phyloP scores from a whole-genome alignment of 1,284 basidiomycete species.

The Sanghuangporus weigelae region DNA sequence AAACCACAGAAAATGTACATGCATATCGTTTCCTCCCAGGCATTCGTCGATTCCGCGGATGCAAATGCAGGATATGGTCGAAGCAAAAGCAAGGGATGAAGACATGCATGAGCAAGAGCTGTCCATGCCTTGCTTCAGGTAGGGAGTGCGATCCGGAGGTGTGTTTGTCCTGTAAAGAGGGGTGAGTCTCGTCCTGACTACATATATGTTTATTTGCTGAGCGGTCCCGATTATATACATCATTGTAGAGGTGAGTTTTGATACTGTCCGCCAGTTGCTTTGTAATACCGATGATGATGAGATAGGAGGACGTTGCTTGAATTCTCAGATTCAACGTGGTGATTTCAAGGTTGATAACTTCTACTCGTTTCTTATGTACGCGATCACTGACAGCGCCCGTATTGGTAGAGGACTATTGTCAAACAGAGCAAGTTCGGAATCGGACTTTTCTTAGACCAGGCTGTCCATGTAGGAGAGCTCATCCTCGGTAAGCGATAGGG shows the following conservation, averaged over 20 bases:
- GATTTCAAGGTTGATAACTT: constrained; percentile 31
- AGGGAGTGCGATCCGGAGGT: constrained; percentile 41
- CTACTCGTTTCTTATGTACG: constrained; percentile 1
- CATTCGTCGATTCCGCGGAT: constrained; percentile 35
- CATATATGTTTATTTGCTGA: background rate
- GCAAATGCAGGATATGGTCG: constrained; percentile 30
- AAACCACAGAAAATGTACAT: background rate
- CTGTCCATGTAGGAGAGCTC: constrained; percentile 32
- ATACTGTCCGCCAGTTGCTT: no score
- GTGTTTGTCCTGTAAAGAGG: constrained; percentile 29
- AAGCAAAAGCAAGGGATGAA: background rate
- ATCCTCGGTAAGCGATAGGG: constrained; percentile 39
- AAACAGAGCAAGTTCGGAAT: constrained; percentile 36
- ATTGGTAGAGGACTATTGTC: constrained; percentile 27
- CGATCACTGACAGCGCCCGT: background rate
- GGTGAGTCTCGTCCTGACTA: constrained; percentile 24
- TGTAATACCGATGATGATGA: constrained; percentile 14
- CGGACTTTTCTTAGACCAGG: constrained; percentile 36
- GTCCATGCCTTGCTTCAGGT: constrained; percentile 36
- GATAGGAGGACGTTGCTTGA: constrained; percentile 31
- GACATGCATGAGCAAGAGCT: constrained; percentile 30
- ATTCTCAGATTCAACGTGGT: constrained; percentile 39
- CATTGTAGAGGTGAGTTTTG: constrained; percentile 4
- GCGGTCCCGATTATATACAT: constrained; percentile 10
- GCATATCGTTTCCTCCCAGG: constrained; percentile 26